A percentile compares a stretch with the other conserved stretches of the same genome.
Conservation (phyloP, 345 rosid genomes). For the Gossypium australe region DNA sequence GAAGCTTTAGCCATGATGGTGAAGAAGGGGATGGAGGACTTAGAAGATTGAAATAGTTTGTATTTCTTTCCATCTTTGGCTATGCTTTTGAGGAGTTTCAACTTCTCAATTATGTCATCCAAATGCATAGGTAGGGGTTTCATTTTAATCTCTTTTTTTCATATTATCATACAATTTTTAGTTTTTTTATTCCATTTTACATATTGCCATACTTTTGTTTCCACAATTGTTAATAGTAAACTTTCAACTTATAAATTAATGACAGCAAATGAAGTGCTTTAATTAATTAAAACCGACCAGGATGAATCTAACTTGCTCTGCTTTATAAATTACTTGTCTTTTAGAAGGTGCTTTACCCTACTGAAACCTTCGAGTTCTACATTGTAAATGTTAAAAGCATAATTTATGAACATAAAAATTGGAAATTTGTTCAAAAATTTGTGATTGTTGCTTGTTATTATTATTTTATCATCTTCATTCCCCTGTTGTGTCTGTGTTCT, state of each 20-base stretch:
- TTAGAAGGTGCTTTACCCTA: neutral
- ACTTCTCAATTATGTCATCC: neutral
- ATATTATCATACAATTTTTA: no score
- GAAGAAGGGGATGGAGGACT: neutral
- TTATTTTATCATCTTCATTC: neutral
- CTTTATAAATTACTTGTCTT: no score
- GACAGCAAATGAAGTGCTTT: no score
- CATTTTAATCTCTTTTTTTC: no score
- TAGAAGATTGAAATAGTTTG: neutral
- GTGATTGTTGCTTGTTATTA: neutral
- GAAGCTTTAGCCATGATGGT: neutral
- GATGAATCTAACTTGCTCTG: no score
- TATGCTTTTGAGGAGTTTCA: neutral
- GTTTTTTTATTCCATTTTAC: no score
- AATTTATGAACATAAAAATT: neutral
- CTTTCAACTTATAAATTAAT: no score
- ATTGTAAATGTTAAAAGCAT: neutral
- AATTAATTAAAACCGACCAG: no score
- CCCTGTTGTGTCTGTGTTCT: neutral
- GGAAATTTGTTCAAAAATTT: neutral
- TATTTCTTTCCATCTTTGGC: neutral
- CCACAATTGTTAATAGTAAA: no score
- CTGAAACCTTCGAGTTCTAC: neutral
- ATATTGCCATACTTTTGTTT: no score
- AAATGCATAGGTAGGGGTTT: neutral